Percentiles rank a stretch among this genome's conserved stretches.
Evolutionary conservation across 306 rosid genomes (phyloP).

Genomic region (Herpetospermum pedunculosum): DNA sequence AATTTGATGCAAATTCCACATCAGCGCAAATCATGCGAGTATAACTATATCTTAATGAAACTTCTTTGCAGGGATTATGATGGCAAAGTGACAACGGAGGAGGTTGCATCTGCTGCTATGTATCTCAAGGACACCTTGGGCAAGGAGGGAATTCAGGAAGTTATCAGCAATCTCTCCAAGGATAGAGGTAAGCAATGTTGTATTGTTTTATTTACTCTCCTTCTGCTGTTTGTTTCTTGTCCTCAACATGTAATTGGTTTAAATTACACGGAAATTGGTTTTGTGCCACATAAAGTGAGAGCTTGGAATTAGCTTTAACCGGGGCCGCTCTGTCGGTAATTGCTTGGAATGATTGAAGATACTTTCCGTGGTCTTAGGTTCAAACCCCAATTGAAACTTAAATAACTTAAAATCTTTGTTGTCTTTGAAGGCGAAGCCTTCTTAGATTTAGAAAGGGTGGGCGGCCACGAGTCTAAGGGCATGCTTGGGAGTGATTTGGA

Average conservation of each 20-base stretch:
- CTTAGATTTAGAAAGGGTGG: too few species aligned
- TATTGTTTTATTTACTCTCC: background rate
- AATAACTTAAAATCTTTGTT: too few species aligned
- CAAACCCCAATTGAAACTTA: background rate
- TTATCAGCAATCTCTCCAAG: constrained; percentile 79
- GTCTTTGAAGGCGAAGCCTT: too few species aligned
- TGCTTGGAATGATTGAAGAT: background rate
- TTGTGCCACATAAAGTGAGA: background rate
- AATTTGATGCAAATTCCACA: background rate
- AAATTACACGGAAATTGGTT: background rate
- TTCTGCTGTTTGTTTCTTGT: background rate
- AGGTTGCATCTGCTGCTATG: constrained; percentile 89
- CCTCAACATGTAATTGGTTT: background rate
- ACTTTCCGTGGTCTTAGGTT: background rate
- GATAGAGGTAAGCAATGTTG: constrained; percentile 42
- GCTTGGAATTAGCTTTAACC: background rate
- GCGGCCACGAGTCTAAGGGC: too few species aligned
- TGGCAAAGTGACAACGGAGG: constrained; percentile 95
- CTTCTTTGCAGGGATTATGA: constrained; percentile 59
- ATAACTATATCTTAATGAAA: background rate
- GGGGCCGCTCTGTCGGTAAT: background rate
- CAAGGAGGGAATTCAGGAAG: constrained; percentile 92
- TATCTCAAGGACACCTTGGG: constrained; percentile 81
- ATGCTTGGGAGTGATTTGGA: too few species aligned
- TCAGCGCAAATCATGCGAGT: background rate